Conservation (phyloP, 148 eudicot species). For the Tetragonia tetragonoides region DNA sequence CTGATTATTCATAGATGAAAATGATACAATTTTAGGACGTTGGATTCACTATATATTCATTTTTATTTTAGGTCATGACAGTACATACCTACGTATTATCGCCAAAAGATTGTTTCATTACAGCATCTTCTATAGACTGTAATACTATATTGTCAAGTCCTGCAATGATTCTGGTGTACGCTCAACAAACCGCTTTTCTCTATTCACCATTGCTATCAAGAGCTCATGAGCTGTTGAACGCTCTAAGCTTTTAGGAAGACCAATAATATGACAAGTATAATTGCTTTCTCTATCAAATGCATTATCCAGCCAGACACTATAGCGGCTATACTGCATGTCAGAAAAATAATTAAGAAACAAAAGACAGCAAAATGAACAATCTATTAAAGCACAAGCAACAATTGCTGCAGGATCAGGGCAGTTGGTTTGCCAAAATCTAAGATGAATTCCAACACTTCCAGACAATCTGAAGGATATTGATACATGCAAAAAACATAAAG, state of each 20-base stretch:
- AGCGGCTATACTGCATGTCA: conserved; percentile 87
- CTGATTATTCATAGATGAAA: conserved; percentile 33
- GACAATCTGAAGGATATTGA: background rate
- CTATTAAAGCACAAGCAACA: conserved; percentile 93
- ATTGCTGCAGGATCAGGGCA: conserved; percentile 97
- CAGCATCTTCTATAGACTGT: conserved; percentile 85
- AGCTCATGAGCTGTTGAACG: conserved; percentile 96
- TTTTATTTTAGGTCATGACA: background rate
- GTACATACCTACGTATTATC: conserved; percentile 86
- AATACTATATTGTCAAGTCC: conserved; percentile 55
- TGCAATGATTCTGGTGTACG: conserved; percentile 90
- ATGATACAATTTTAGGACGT: background rate
- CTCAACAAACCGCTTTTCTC: conserved; percentile 95
- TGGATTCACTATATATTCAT: background rate
- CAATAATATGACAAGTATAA: conserved; percentile 91
- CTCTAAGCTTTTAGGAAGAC: conserved; percentile 98
- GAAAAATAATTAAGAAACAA: background rate
- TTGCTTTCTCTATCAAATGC: conserved; percentile 97
- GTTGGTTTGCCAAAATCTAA: conserved; percentile 83
- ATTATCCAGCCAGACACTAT: conserved; percentile 99
- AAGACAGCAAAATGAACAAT: conserved; percentile 14
- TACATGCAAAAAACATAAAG: background rate
- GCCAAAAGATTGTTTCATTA: conserved; percentile 81
- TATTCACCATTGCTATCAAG: conserved; percentile 90
- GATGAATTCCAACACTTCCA: conserved; percentile 83